A percentile compares a stretch with the other conserved stretches of the same genome.
Evolutionary conservation across 2,329 filamentous ascomycete species (phyloP).

Genomic region (Aspergillus fumigatus): DNA sequence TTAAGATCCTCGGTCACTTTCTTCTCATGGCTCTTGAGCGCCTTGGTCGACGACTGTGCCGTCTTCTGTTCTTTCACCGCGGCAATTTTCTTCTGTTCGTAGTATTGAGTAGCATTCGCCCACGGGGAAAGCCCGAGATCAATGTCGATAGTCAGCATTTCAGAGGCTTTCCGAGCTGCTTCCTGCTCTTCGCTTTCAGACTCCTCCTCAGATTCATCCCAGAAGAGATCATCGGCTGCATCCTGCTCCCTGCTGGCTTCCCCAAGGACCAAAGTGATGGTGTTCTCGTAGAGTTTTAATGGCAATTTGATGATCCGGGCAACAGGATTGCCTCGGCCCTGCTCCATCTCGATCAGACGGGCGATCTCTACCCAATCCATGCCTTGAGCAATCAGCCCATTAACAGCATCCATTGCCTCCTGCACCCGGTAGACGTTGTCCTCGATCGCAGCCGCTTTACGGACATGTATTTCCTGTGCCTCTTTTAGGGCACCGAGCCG

Average conservation of each 20-base stretch:
- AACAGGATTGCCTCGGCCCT: slow-evolving; percentile 74
- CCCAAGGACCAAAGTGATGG: slow-evolving; percentile 71
- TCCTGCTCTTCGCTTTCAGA: slow-evolving; percentile 24
- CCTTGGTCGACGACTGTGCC: slow-evolving; percentile 70
- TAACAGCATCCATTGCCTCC: slow-evolving; percentile 88
- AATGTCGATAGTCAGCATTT: slow-evolving; percentile 70
- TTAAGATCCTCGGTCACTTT: slow-evolving; percentile 84
- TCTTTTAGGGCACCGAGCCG: slow-evolving; percentile 79
- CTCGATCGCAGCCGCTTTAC: slow-evolving; percentile 85
- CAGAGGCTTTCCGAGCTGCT: slow-evolving; percentile 22
- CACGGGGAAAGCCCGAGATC: slow-evolving; percentile 77
- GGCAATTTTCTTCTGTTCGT: slow-evolving; percentile 79
- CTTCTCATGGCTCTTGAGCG: slow-evolving; percentile 82
- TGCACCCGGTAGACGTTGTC: slow-evolving; percentile 87
- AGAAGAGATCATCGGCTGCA: slow-evolving; percentile 59
- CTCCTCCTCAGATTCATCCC: slow-evolving; percentile 55
- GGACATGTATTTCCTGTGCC: slow-evolving; percentile 74
- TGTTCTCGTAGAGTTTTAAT: slow-evolving; percentile 85
- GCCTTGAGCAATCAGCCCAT: slow-evolving; percentile 82
- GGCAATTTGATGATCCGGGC: slow-evolving; percentile 83
- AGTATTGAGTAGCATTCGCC: slow-evolving; percentile 88
- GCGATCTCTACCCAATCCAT: slow-evolving; percentile 98
- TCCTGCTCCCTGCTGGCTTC: slow-evolving; percentile 64
- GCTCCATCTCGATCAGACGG: slow-evolving; percentile 81
- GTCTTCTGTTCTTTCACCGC: slow-evolving; percentile 87